Evolutionary conservation across 1,139 yeast genomes (phyloP).

Genomic region (Kurtzmaniella quercitrusa): DNA sequence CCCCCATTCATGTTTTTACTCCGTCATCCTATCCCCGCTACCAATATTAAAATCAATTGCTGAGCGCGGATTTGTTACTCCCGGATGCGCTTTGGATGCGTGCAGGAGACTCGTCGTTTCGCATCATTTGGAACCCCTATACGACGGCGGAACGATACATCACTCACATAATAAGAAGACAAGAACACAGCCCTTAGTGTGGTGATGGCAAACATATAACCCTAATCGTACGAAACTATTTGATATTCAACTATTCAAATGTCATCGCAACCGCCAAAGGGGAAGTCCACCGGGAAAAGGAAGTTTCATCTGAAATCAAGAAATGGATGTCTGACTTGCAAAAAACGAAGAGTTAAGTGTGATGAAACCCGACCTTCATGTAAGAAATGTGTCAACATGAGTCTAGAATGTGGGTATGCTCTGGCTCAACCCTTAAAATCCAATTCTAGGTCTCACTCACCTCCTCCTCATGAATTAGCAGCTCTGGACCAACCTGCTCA

Average conservation of each 20-base stretch:
- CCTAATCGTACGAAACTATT: neutral
- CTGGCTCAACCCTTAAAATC: constrained; percentile 5
- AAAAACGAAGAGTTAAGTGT: constrained; percentile 53
- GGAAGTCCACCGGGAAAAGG: constrained; percentile 44
- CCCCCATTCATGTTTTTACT: neutral
- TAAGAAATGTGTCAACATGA: constrained; percentile 39
- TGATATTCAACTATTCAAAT: constrained; percentile 4
- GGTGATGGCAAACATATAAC: neutral
- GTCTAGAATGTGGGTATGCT: constrained; percentile 51
- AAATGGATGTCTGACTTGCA: constrained; percentile 54
- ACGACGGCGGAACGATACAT: neutral
- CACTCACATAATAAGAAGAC: neutral
- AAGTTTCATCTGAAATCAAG: constrained; percentile 24
- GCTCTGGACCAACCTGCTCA: neutral
- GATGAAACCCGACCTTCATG: constrained; percentile 57
- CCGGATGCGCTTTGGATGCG: neutral
- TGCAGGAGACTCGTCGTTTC: neutral
- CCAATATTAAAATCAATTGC: neutral
- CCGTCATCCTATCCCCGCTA: neutral
- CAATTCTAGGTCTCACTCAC: neutral
- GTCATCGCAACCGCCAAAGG: constrained; percentile 1
- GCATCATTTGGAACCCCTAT: neutral
- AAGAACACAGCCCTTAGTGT: neutral
- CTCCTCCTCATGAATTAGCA: neutral
- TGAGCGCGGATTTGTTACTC: neutral